Evolutionary conservation across 2,329 filamentous ascomycete genomes (phyloP).

Genomic region (Magnaporthiopsis incrustans): DNA sequence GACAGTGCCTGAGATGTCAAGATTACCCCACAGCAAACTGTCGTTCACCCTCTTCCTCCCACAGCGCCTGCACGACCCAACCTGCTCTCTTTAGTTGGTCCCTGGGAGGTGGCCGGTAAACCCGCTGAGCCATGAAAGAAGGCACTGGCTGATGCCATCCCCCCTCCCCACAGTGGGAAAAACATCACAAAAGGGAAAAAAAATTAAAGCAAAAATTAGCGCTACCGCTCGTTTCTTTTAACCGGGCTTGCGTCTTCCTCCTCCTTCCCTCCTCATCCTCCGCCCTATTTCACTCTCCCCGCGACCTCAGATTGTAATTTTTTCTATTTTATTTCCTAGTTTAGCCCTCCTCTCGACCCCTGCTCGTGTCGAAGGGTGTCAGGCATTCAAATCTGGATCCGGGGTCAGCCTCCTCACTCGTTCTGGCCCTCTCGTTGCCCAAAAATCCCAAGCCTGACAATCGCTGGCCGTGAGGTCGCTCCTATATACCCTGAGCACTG

Average conservation of each 20-base stretch:
- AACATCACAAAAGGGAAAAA: background rate
- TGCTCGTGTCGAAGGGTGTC: background rate
- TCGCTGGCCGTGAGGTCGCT: background rate
- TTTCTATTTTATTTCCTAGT: background rate
- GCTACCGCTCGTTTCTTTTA: conserved; percentile 6
- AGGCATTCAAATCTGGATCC: background rate
- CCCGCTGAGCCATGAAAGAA: background rate
- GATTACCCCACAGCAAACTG: background rate
- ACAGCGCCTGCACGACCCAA: background rate
- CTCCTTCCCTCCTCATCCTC: background rate
- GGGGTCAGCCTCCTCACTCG: background rate
- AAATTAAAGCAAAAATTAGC: conserved; percentile 4
- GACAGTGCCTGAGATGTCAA: background rate
- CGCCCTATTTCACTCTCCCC: background rate
- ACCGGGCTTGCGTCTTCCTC: conserved; percentile 4
- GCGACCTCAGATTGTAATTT: background rate
- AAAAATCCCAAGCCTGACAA: background rate
- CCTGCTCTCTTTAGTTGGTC: background rate
- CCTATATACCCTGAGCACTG: conserved; percentile 2
- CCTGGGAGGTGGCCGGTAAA: background rate
- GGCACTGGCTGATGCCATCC: background rate
- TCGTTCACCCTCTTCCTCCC: background rate
- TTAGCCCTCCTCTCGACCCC: background rate
- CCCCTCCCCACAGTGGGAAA: background rate
- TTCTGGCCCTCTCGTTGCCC: background rate